These are phyloP conservation scores for Clonostachys solani DNA, from an alignment of 2,329 filamentous ascomycete genomes.

Conservation along the genomic window DNA sequence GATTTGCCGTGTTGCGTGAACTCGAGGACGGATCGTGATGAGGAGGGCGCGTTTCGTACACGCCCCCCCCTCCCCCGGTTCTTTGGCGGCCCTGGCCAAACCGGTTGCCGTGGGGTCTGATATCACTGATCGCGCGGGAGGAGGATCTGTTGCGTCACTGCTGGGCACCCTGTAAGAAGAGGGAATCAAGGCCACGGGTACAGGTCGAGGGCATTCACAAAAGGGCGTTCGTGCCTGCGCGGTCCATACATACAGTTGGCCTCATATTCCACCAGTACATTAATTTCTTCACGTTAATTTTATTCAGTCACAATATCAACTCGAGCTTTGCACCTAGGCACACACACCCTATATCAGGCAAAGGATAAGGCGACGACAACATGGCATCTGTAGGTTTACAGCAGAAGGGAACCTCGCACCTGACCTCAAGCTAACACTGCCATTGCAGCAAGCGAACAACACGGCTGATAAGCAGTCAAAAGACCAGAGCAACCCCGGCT, in stretches of 20 bases:
- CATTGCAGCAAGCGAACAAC: background rate
- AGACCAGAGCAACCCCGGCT: conserved; percentile 5
- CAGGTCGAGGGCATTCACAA: background rate
- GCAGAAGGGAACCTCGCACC: conserved; percentile 1
- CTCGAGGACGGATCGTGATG: background rate
- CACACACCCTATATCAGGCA: background rate
- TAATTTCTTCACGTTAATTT: background rate
- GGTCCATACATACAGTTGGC: background rate
- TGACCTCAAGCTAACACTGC: background rate
- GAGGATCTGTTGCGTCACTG: background rate
- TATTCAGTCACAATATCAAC: background rate
- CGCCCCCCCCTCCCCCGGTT: too few species aligned
- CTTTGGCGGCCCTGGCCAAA: background rate
- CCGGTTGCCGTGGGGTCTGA: background rate
- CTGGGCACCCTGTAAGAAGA: background rate
- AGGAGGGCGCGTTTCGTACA: too few species aligned
- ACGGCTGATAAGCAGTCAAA: background rate
- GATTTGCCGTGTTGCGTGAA: background rate
- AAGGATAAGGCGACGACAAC: background rate
- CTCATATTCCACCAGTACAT: background rate
- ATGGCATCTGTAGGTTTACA: background rate
- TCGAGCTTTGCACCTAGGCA: background rate
- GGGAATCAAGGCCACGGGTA: too few species aligned
- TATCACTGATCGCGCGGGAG: background rate
- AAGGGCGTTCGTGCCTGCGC: background rate